phyloP scores from a whole-genome alignment of 106 monocot species.

The Vanilla planifolia region DNA sequence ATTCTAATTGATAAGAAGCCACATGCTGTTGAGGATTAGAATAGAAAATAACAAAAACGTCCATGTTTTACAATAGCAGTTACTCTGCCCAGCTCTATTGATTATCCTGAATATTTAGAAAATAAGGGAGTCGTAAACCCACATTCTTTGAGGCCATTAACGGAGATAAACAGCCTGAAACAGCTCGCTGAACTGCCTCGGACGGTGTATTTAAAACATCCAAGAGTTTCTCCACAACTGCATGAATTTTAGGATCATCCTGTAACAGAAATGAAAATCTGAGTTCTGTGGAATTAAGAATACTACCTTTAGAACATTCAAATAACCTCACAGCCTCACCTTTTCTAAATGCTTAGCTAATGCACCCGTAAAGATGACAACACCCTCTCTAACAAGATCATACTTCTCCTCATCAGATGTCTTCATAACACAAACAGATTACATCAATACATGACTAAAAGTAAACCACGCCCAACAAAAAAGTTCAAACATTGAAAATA shows the following conservation, averaged over 20 bases:
- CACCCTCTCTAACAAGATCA: conserved; percentile 93
- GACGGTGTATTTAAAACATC: conserved; percentile 96
- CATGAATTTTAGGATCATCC: conserved; percentile 98
- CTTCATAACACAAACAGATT: conserved; percentile 23
- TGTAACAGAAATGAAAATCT: conserved; percentile 16
- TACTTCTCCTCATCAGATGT: conserved; percentile 88
- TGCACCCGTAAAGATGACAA: conserved; percentile 96
- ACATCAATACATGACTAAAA: not conserved
- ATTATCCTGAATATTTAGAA: not conserved
- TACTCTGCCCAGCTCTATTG: not conserved
- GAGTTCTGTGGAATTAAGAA: not conserved
- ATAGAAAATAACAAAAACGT: not conserved
- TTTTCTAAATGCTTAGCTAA: conserved; percentile 86
- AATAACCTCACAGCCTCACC: conserved; percentile 25
- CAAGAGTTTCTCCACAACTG: conserved; percentile 86
- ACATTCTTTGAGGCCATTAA: conserved; percentile 85
- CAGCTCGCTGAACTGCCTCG: conserved; percentile 96
- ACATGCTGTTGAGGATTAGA: not conserved
- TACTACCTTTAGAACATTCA: not conserved
- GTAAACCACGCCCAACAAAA: not conserved
- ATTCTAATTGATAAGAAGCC: no score
- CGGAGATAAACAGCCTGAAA: conserved; percentile 94
- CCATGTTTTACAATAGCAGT: not conserved
- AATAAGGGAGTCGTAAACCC: not conserved
- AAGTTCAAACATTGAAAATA: not conserved